These are phyloP conservation scores for Sphaerostilbella broomeana DNA, from an alignment of 2,329 filamentous ascomycete species.

Conservation along the genomic window DNA sequence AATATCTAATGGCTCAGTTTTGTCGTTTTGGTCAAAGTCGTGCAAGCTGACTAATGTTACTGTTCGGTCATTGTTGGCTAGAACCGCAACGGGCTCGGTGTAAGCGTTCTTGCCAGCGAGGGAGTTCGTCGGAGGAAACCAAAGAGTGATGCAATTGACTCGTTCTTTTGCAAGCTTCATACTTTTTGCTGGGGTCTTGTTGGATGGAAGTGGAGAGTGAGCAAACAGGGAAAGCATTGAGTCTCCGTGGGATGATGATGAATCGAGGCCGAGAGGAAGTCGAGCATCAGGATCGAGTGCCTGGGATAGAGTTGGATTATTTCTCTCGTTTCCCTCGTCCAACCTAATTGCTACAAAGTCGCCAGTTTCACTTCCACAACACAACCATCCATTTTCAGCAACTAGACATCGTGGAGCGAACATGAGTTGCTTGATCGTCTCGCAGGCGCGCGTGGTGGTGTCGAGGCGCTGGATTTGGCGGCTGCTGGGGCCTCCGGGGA, in stretches of 20 bases:
- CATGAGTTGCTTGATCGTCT: slow-evolving; percentile 62
- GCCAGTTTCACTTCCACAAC: slow-evolving; percentile 80
- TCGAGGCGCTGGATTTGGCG: slow-evolving; percentile 61
- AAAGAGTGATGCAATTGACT: slow-evolving; percentile 61
- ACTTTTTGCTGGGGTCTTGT: slow-evolving; percentile 44
- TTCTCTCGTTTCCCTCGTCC: slow-evolving; percentile 29
- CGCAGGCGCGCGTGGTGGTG: slow-evolving; percentile 62
- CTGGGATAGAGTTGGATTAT: slow-evolving; percentile 20
- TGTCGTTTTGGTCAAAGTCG: slow-evolving; percentile 42
- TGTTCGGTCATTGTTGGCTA: slow-evolving; percentile 88
- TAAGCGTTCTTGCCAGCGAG: slow-evolving; percentile 35
- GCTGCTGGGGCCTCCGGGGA: slow-evolving; percentile 67
- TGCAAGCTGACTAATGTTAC: slow-evolving; percentile 76
- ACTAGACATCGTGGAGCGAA: slow-evolving; percentile 80
- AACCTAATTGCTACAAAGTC: slow-evolving; percentile 78
- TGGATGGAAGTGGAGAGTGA: slow-evolving; percentile 31
- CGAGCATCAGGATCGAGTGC: slow-evolving; percentile 17
- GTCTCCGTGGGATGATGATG: slow-evolving; percentile 28
- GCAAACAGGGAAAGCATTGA: slow-evolving; percentile 31
- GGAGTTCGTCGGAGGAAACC: slow-evolving; percentile 43
- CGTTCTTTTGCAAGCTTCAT: slow-evolving; percentile 52
- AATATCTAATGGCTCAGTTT: slow-evolving; percentile 56
- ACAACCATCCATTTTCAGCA: slow-evolving; percentile 82
- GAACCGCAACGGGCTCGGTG: slow-evolving; percentile 53
- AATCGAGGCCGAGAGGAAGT: slow-evolving; percentile 28